phyloP scores from a whole-genome alignment of 129 eudicot species.

The Erigeron canadensis region DNA sequence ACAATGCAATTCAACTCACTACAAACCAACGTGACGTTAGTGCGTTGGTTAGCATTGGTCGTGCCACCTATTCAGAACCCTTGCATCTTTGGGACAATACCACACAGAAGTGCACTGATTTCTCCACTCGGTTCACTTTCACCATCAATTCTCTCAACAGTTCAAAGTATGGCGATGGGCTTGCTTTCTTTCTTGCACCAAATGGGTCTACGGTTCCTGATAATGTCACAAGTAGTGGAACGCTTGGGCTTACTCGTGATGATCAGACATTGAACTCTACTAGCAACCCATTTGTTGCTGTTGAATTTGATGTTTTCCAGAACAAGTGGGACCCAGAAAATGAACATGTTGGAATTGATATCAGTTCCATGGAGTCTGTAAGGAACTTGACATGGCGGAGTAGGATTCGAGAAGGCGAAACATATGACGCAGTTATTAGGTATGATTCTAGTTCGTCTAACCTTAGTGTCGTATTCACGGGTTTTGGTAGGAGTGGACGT shows the following conservation, averaged over 20 bases:
- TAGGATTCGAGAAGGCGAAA: constrained; percentile 31
- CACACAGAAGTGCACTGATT: constrained; percentile 46
- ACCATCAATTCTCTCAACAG: constrained; percentile 29
- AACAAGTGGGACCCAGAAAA: constrained; percentile 42
- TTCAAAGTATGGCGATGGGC: constrained; percentile 42
- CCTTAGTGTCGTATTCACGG: constrained; percentile 38
- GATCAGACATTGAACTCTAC: constrained; percentile 22
- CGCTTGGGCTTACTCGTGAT: constrained; percentile 33
- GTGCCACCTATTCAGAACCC: constrained; percentile 51
- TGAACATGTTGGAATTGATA: constrained; percentile 53
- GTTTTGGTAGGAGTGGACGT: constrained; percentile 2
- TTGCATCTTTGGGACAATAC: constrained; percentile 48
- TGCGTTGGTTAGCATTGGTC: constrained; percentile 33
- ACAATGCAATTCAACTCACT: constrained; percentile 44
- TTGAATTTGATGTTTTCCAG: constrained; percentile 48
- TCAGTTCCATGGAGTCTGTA: constrained; percentile 37
- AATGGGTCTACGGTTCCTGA: constrained; percentile 32
- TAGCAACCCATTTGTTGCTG: constrained; percentile 42
- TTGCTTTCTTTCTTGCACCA: constrained; percentile 64
- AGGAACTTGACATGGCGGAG: constrained; percentile 33
- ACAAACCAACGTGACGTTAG: constrained; percentile 30
- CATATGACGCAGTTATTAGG: constrained; percentile 36
- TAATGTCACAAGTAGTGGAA: constrained; percentile 23
- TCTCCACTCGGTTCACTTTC: constrained; percentile 56
- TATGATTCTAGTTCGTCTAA: constrained; percentile 35